A percentile compares a stretch with the other conserved stretches of the same genome.
These are phyloP conservation scores for Lagenidium giganteum DNA, from an alignment of 352 stramenopile species.

Conservation along the genomic window DNA sequence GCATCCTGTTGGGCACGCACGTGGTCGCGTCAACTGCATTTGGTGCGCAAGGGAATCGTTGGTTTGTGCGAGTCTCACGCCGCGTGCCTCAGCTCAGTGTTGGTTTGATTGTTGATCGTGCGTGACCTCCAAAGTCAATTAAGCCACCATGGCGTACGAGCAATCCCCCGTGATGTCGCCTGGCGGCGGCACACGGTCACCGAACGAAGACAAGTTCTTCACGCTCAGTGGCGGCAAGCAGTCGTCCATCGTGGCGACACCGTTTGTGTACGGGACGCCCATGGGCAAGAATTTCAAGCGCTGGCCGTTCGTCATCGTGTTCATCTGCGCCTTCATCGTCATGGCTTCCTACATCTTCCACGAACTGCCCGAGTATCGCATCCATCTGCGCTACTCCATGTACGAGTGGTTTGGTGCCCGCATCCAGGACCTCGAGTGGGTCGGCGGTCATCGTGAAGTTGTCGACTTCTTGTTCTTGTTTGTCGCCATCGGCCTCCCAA, in stretches of 20 bases:
- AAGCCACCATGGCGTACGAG: constrained; percentile 13
- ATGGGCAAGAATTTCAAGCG: constrained; percentile 79
- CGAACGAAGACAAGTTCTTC: constrained; percentile 66
- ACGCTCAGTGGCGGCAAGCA: constrained; percentile 49
- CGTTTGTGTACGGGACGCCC: constrained; percentile 73
- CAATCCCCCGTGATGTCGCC: constrained; percentile 28
- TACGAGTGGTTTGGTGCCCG: constrained; percentile 56
- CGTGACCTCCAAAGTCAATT: not conserved
- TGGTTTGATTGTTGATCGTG: too few species aligned
- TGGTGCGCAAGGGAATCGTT: too few species aligned
- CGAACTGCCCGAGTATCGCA: constrained; percentile 65
- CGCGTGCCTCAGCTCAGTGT: too few species aligned
- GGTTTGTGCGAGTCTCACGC: too few species aligned
- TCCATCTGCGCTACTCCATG: constrained; percentile 54
- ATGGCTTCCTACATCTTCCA: constrained; percentile 68
- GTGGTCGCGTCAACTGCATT: too few species aligned
- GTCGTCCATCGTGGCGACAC: constrained; percentile 44
- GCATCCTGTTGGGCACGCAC: too few species aligned
- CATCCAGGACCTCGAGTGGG: constrained; percentile 46
- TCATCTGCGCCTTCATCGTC: constrained; percentile 36
- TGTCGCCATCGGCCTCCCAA: constrained; percentile 65
- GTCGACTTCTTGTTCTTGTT: constrained; percentile 72
- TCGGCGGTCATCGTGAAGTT: constrained; percentile 67
- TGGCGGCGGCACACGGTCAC: constrained; percentile 26
- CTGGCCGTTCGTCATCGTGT: constrained; percentile 68